Percentiles rank a stretch among this genome's conserved stretches.
phyloP scores from a whole-genome alignment of 805 yeast genomes.

The Teunomyces lycoperdinae region DNA sequence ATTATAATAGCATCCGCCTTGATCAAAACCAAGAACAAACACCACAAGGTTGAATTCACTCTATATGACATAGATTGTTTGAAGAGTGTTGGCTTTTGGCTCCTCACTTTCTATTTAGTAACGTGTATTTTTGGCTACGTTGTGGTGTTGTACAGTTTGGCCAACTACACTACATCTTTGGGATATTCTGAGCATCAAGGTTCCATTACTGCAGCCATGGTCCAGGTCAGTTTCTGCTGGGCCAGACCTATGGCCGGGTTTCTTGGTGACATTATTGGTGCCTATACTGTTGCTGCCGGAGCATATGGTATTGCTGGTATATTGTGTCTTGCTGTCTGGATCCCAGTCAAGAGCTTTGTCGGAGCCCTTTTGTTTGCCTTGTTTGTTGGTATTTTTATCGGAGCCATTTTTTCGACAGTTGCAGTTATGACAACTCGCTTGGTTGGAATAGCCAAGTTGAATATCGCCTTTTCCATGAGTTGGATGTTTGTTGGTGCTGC shows the following conservation, averaged over 20 bases:
- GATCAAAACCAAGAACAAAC: slow-evolving; percentile 7
- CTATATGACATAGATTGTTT: slow-evolving; percentile 42
- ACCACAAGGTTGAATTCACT: slow-evolving; percentile 22
- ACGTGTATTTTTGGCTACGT: slow-evolving; percentile 61
- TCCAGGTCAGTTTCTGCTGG: slow-evolving; percentile 51
- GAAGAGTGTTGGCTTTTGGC: slow-evolving; percentile 40
- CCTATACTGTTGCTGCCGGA: slow-evolving; percentile 40
- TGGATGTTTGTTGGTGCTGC: slow-evolving; percentile 53
- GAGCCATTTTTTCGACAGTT: slow-evolving; percentile 55
- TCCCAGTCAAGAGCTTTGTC: slow-evolving; percentile 54
- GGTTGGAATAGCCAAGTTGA: slow-evolving; percentile 52
- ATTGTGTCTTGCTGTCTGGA: slow-evolving; percentile 36
- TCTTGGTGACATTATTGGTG: slow-evolving; percentile 50
- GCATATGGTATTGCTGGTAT: slow-evolving; percentile 26
- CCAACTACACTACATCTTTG: slow-evolving; percentile 57
- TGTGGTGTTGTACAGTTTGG: slow-evolving; percentile 54
- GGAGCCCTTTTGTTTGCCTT: slow-evolving; percentile 53
- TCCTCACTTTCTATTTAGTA: slow-evolving; percentile 38
- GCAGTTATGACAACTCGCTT: slow-evolving; percentile 52
- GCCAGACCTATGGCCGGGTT: slow-evolving; percentile 59
- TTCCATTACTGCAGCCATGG: slow-evolving; percentile 57
- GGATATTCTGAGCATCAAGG: slow-evolving; percentile 58
- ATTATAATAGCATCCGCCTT: slow-evolving; percentile 19
- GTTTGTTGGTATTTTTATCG: slow-evolving; percentile 57
- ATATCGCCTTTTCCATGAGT: slow-evolving; percentile 47